Evolutionary conservation across 768 basidiomycete species (phyloP), one percentile per base, ranked within the genome.

Genomic region (Suillus bovinus): DNA sequence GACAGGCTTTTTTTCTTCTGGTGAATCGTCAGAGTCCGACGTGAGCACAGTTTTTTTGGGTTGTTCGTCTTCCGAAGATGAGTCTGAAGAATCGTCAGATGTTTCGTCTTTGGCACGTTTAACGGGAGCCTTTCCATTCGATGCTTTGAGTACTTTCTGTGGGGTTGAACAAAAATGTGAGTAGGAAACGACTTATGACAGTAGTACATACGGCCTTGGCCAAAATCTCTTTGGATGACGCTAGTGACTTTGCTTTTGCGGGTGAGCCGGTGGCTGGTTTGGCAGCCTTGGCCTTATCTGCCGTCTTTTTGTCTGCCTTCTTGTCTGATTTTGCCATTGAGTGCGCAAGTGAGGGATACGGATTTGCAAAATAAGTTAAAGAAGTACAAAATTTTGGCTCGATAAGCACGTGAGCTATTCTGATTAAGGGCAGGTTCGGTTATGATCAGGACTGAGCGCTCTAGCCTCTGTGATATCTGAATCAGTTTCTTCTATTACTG

Each of bases 241-340:
- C 65, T n/a, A 75, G 75, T 10, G 68, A 63, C 56, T 66, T 74
- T 69, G 63, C 46, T 42, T 68, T 67, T 60, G 64, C 53, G 27
- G 61, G 33, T 46, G 27, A 49, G 24, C 69, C 67, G 8, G 66
- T 65, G n/a, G 68, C 62, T 68, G 77, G 77, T 66, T 79, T 77
- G 53, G 53, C n/a, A n/a, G 69, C 68, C 65, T 78, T 79, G 64
- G 76, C 69, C 59, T 63, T 67, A 44, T 49, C 66, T 54, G 64
- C 69, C 17, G 68, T 64, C 64, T 72, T 74, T 61, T 77, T 76
- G 68, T 76, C 74, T 24, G 64, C 65, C 64, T 73, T 78, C 65
- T 77, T 81, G 53, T 75, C 74, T 58, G 64, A 54, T 70, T 80
- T 81, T 57, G 76, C 75, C 80, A 82, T 81, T n/a, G n/a, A 20